Evolutionary conservation across 805 yeast genomes (phyloP).

Genomic region (Ogataea parapolymorpha): DNA sequence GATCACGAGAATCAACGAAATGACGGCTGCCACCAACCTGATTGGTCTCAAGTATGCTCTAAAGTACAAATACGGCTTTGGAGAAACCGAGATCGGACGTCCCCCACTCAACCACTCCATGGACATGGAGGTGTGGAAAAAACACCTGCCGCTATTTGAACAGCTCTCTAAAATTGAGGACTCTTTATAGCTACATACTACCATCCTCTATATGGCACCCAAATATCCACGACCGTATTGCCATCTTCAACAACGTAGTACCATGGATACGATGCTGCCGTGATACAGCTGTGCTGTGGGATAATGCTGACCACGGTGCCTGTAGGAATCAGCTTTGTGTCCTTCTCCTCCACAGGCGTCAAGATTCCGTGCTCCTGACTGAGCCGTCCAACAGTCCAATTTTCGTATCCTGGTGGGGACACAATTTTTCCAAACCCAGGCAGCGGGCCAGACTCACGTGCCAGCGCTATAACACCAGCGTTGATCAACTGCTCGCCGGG

Average conservation of each 20-base stretch:
- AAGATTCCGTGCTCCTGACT: slow-evolving; percentile 82
- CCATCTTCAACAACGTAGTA: slow-evolving; percentile 51
- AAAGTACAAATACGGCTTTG: slow-evolving; percentile 26
- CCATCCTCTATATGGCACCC: slow-evolving; percentile 63
- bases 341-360: slow-evolving; percentile 37
- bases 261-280: slow-evolving; percentile 59
- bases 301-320: slow-evolving; percentile 55
- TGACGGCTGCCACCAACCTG: slow-evolving; percentile 35
- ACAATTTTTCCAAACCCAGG: slow-evolving; percentile 55
- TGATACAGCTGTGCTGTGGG: slow-evolving; percentile 75
- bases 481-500: slow-evolving; percentile 66
- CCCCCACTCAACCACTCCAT: slow-evolving; percentile 41
- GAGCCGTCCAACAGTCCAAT: slow-evolving; percentile 65
- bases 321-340: slow-evolving; percentile 41
- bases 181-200: slow-evolving; percentile 28
- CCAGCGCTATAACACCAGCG: slow-evolving; percentile 69
- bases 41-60: slow-evolving; percentile 32
- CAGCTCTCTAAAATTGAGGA: slow-evolving; percentile 15
- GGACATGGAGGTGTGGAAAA: slow-evolving; percentile 32
- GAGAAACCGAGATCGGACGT: slow-evolving; percentile 37
- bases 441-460: slow-evolving; percentile 58
- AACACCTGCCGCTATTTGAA: slow-evolving; percentile 14
- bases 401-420: slow-evolving; percentile 39
- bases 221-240: slow-evolving; percentile 52
- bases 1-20: slow-evolving; percentile 44